phyloP scores from a whole-genome alignment of 805 yeast species.

The Jamesozyma jinghongensis region DNA sequence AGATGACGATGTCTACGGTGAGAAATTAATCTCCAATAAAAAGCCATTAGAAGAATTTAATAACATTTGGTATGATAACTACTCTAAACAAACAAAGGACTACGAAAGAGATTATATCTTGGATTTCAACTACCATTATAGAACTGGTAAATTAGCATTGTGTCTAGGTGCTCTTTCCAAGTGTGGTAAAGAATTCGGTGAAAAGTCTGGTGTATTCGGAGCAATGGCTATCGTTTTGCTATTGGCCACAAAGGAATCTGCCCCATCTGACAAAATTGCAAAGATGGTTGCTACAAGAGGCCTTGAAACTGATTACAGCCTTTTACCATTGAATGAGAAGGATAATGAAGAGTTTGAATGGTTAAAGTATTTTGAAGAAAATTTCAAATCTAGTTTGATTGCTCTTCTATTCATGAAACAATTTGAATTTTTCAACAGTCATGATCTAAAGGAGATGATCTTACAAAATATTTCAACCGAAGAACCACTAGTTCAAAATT shows the following conservation, averaged over 20 bases:
- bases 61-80: conserved; percentile 34
- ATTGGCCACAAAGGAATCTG: conserved; percentile 16
- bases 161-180: conserved; percentile 25
- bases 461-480: conserved; percentile 11
- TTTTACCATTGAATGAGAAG: conserved; percentile 15
- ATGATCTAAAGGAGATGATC: conserved; percentile 14
- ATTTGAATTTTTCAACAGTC: conserved; percentile 1
- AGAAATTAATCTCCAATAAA: conserved; percentile 29
- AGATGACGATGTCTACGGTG: conserved; percentile 59
- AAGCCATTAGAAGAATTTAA: conserved; percentile 39
- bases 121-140: conserved; percentile 23
- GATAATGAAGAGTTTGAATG: conserved; percentile 19
- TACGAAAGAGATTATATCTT: conserved; percentile 24
- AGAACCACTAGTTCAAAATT: conserved; percentile 22
- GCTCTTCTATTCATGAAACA: conserved; percentile 16
- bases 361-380: conserved; percentile 14
- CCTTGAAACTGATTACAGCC: conserved; percentile 18
- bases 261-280: conserved; percentile 21
- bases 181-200: conserved; percentile 13
- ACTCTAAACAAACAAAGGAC: conserved; percentile 38
- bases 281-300: conserved; percentile 27
- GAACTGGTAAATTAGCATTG: conserved; percentile 25
- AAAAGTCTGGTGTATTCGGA: conserved; percentile 17
- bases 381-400: conserved; percentile 10
- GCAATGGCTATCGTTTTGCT: conserved; percentile 22